Base-by-base conservation (phyloP, 139 green algal species). In the Helicosporidium sp. region DNA sequence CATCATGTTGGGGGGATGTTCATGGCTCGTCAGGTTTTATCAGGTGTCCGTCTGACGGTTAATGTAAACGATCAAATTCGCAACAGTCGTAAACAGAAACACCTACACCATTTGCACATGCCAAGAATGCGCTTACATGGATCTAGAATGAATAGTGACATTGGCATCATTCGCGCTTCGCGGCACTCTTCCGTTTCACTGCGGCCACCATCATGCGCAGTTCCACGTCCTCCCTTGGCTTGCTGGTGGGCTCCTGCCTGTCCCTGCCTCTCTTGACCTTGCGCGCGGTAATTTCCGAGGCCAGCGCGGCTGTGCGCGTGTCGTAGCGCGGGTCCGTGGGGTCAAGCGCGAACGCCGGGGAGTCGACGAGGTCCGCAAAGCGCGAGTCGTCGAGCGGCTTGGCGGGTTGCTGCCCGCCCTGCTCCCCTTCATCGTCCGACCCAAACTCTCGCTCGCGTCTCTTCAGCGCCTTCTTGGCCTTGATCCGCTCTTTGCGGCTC, bases 271-370 rank as follows among this genome's bases (percentile, higher is more conserved):
- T 37, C 31, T 37, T 13, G 31, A 10, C 31, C 31, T 37, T 37
- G n/a, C n/a, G n/a, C n/a, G n/a, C n/a, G n/a, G n/a, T n/a, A n/a
- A n/a, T n/a, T n/a, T n/a, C n/a, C n/a, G n/a, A n/a, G n/a, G n/a
- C n/a, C n/a, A n/a, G n/a, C n/a, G n/a, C n/a, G n/a, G n/a, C n/a
- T n/a, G n/a, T n/a, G n/a, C n/a, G n/a, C n/a, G n/a, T n/a, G n/a
- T n/a, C 61, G 58, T 75, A 94, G 26, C 74, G 60, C 2, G 85
- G 85, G 66, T 94, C 77, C 17, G 85, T 95, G 2, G 85, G 85
- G 51, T 95, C 85, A 31, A 94, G 61, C 1, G 83, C 80, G 66
- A 77, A 94, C 7, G 74, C 47, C 16, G 69, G 61, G 6, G 64
- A 65, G 7, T 45, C 60, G 46, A 82, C 79, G 24, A 94, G 61